phyloP scores from a whole-genome alignment of 1,284 basidiomycete genomes.

The Ceratobasidium sp. region DNA sequence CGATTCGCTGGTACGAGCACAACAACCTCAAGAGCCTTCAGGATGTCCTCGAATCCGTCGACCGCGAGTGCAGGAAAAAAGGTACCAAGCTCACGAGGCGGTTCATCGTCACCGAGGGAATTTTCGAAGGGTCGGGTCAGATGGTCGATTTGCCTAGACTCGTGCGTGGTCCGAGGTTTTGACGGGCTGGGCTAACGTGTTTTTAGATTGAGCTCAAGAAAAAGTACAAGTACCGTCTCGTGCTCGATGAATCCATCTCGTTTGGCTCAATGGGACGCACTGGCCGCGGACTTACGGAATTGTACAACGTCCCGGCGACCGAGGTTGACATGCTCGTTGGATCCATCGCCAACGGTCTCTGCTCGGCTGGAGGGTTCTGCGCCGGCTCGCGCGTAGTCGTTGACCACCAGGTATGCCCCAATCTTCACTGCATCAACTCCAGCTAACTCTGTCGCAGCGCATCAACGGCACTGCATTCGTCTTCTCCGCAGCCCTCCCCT shows the following conservation, averaged over 20 bases:
- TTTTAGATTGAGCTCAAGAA: conserved; percentile 87
- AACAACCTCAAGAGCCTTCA: conserved; percentile 92
- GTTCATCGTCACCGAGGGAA: conserved; percentile 97
- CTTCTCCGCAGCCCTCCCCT: conserved; percentile 94
- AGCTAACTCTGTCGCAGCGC: conserved; percentile 60
- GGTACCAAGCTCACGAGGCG: conserved; percentile 82
- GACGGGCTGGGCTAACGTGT: background rate
- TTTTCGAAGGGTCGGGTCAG: conserved; percentile 93
- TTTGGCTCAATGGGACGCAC: conserved; percentile 93
- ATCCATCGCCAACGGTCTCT: conserved; percentile 85
- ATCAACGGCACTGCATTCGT: conserved; percentile 97
- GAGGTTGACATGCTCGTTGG: conserved; percentile 85
- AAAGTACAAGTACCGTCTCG: conserved; percentile 94
- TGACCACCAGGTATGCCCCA: conserved; percentile 74
- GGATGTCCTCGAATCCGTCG: conserved; percentile 81
- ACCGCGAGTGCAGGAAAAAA: conserved; percentile 87
- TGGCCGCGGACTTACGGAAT: conserved; percentile 92
- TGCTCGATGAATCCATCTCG: conserved; percentile 93
- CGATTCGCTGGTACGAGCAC: conserved; percentile 95
- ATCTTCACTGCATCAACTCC: background rate
- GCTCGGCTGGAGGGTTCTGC: conserved; percentile 92
- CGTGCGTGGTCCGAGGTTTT: conserved; percentile 57
- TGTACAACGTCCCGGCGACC: conserved; percentile 84
- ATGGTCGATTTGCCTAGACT: conserved; percentile 91
- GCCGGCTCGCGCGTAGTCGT: conserved; percentile 86